These are phyloP conservation scores for Hyphodiscus hymeniophilus DNA, from an alignment of 495 filamentous ascomycete species.

Conservation along the genomic window DNA sequence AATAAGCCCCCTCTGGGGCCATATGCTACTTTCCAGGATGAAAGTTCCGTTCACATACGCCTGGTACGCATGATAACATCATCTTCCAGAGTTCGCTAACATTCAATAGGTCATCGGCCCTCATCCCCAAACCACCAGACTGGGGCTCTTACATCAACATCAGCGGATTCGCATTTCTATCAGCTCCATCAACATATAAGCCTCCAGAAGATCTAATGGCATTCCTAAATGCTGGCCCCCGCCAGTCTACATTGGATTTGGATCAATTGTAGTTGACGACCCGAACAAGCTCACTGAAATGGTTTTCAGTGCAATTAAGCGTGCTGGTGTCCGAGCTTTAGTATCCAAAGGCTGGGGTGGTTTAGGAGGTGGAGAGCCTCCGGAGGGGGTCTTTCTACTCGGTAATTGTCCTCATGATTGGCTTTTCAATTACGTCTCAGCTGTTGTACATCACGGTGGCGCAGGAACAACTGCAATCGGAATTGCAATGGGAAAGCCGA, in stretches of 20 bases:
- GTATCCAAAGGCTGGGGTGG: conserved; percentile 79
- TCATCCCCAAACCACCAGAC: conserved; percentile 75
- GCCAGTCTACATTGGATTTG: conserved; percentile 76
- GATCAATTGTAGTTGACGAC: conserved; percentile 72
- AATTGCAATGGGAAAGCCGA: conserved; percentile 59
- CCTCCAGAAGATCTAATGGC: conserved; percentile 51
- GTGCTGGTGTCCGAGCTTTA: conserved; percentile 59
- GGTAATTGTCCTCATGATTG: conserved; percentile 69
- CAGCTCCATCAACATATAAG: conserved; percentile 49
- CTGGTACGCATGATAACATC: conserved; percentile 38
- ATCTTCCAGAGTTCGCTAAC: conserved; percentile 2
- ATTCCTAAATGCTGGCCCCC: conserved; percentile 57
- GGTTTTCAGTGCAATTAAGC: conserved; percentile 59
- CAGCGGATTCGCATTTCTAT: conserved; percentile 65
- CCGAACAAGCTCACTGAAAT: conserved; percentile 54
- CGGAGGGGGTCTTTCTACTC: conserved; percentile 55
- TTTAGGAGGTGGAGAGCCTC: conserved; percentile 53
- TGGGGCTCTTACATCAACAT: conserved; percentile 65
- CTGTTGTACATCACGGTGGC: conserved; percentile 75
- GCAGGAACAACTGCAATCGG: conserved; percentile 76
- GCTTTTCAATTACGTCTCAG: conserved; percentile 67
- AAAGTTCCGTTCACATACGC: conserved; percentile 68
- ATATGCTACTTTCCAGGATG: conserved; percentile 51
- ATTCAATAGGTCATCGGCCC: conserved; percentile 49
- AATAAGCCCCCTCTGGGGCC: conserved; percentile 56